A percentile compares a stretch with the other conserved stretches of the same genome.
Evolutionary conservation across 768 basidiomycete genomes (phyloP).

Genomic region (Cystobasidium onofrii): DNA sequence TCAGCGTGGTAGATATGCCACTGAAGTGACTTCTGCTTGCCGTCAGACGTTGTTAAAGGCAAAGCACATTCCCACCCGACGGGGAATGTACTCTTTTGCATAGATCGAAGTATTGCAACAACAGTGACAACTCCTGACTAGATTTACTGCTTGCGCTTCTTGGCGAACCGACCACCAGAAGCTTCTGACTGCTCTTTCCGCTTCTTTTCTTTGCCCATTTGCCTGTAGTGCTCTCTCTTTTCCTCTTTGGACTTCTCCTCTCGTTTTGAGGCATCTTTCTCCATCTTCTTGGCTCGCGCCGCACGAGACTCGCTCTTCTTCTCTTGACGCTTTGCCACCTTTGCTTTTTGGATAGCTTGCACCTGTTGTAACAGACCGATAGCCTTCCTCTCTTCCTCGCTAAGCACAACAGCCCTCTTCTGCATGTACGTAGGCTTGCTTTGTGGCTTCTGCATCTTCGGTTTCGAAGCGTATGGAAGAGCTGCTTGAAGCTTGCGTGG

Average conservation of each 20-base stretch:
- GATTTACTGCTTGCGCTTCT: slow-evolving; percentile 7
- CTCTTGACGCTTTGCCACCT: slow-evolving; percentile 65
- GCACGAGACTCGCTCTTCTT: slow-evolving; percentile 76
- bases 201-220: slow-evolving; percentile 31
- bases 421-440: slow-evolving; percentile 56
- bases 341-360: slow-evolving; percentile 79
- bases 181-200: slow-evolving; percentile 39
- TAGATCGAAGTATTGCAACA: not conserved
- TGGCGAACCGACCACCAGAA: not conserved
- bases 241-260: slow-evolving; percentile 34
- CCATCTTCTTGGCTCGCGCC: slow-evolving; percentile 60
- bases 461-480: slow-evolving; percentile 87
- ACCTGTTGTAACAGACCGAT: slow-evolving; percentile 88
- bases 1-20: no score
- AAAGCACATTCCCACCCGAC: no score
- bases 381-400: slow-evolving; percentile 89
- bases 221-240: slow-evolving; percentile 32
- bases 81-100: no score
- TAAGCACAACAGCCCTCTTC: slow-evolving; percentile 87
- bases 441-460: slow-evolving; percentile 70
- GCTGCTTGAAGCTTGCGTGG: slow-evolving; percentile 82
- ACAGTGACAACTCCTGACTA: not conserved
- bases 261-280: slow-evolving; percentile 49
- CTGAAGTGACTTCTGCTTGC: no score
- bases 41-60: no score